Percentiles rank a stretch among this genome's conserved stretches.
Conservation (phyloP, 352 stramenopile species). For the Phytophthora cryptogea region DNA sequence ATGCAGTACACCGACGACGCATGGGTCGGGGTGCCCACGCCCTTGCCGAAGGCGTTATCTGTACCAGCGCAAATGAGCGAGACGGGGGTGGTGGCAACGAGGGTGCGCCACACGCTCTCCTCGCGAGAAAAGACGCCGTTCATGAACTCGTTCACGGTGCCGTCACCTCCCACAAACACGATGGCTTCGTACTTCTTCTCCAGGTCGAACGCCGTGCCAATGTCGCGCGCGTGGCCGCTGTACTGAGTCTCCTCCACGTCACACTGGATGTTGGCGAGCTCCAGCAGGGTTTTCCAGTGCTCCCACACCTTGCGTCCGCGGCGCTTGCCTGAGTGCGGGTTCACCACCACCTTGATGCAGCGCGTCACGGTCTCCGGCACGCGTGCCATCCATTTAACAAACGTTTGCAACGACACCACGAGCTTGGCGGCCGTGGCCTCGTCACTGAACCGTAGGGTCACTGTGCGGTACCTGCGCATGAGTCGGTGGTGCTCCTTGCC, state of each 20-base stretch:
- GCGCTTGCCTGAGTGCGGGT: conserved; percentile 70
- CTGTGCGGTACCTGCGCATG: conserved; percentile 53
- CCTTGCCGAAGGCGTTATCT: conserved; percentile 79
- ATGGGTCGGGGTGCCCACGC: conserved; percentile 69
- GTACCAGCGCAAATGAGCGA: conserved; percentile 75
- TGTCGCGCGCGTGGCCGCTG: conserved; percentile 72
- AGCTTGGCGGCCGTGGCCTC: conserved; percentile 35
- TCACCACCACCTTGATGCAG: conserved; percentile 79
- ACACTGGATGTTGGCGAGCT: conserved; percentile 69
- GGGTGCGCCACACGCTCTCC: conserved; percentile 71
- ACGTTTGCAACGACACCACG: conserved; percentile 46
- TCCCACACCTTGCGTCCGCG: conserved; percentile 67
- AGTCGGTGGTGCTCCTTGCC: conserved; percentile 62
- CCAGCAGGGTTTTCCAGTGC: conserved; percentile 60
- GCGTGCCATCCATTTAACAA: conserved; percentile 77
- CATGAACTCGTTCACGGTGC: conserved; percentile 87
- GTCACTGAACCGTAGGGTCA: conserved; percentile 45
- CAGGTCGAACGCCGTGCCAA: conserved; percentile 61
- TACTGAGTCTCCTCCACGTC: conserved; percentile 81
- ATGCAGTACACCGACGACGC: conserved; percentile 75
- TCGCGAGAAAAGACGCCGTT: conserved; percentile 75
- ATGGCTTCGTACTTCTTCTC: conserved; percentile 72
- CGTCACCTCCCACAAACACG: conserved; percentile 79
- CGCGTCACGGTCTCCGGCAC: conserved; percentile 55
- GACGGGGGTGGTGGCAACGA: conserved; percentile 74